Conservation (phyloP, 352 stramenopile genomes). For the Phytophthora fragariae region DNA sequence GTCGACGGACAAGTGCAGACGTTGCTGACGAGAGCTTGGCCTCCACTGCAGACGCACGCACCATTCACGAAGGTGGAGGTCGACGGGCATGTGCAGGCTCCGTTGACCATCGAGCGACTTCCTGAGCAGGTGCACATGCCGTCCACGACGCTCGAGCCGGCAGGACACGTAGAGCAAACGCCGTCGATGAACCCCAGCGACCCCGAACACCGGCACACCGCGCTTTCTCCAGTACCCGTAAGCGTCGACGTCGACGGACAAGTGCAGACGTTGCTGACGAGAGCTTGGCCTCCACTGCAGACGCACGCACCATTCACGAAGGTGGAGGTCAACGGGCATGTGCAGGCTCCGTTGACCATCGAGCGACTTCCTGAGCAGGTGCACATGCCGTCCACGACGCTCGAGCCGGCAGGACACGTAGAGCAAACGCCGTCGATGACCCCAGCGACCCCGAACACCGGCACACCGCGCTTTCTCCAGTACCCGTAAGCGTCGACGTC, state of each 20-base stretch:
- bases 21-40: neutral
- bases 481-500: neutral
- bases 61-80: neutral
- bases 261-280: neutral
- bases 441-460: neutral
- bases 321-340: neutral
- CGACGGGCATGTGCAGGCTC: neutral
- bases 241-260: constrained; percentile 1
- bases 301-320: constrained; percentile 1
- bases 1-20: constrained; percentile 1
- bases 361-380: neutral
- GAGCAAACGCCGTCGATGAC: neutral
- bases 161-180: neutral
- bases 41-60: neutral
- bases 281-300: neutral
- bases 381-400: neutral
- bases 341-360: neutral
- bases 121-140: neutral
- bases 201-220: neutral
- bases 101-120: neutral
- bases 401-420: neutral
- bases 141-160: neutral
- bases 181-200: neutral
- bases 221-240: neutral
- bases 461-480: neutral